Base-by-base conservation (phyloP, 2,329 filamentous ascomycete species). In the Aspergillus fijiensis region DNA sequence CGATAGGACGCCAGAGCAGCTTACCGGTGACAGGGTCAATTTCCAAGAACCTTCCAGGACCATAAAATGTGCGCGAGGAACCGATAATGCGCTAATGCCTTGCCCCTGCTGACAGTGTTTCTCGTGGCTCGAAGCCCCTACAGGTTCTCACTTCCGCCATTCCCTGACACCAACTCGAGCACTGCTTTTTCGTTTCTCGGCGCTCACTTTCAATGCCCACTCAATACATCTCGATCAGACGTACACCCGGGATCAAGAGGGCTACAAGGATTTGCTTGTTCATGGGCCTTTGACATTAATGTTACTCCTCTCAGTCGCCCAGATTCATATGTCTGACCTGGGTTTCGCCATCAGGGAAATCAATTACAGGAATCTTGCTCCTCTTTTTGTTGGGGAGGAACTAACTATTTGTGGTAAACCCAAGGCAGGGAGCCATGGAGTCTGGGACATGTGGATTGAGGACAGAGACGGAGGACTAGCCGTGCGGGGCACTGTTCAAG, bases 171-270 rank as follows among this genome's bases (percentile, higher is more conserved):
- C 92, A 0, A 87, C 88, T 2, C 81, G 85, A 2, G 80, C 84
- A 4, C 84, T 97, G 4, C 86, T 99, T 57, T 96, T 96, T 78
- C 87, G 93, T 60, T 98, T 94, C 80, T 95, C 90, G 21, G 92
- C 92, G 0, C 84, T 99, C 35, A 94, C 90, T 2, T 93, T 92
- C 80, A 99, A 99, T 75, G 91, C 92, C 1, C 95, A 99, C 76
- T 82, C 84, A 16, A 97, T 99, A 67, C 95, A 99, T 77, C 82
- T 96, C 23, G 90, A 97, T 74, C 84, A 82, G 1, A 71, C 82
- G 49, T 96, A 91, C 76, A 87, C 87, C 55, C 83, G 83, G 45
- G 79, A 84, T 12, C 79, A 87, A 12, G 95, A 98, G 74, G 90
- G 90, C 11, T 88, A 96, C 72, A 82, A 82, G 5, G 85, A 87